Evolutionary conservation across 1,284 basidiomycete genomes (phyloP).

Genomic region (Papiliotrema terrestris): DNA sequence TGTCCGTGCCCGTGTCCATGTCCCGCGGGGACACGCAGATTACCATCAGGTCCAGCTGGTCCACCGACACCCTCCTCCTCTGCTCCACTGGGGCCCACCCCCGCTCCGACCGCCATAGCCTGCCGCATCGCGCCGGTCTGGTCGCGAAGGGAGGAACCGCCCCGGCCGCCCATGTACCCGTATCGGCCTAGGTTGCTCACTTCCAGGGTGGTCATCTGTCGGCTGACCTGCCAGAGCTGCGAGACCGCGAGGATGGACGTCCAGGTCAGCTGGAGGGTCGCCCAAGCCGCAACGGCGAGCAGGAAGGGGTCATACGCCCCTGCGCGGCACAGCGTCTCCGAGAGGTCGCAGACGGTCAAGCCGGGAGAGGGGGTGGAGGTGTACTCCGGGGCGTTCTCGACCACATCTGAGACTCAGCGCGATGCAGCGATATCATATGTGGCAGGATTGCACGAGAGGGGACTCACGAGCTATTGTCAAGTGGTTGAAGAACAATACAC

Average conservation of each 20-base stretch:
- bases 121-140: slow-evolving; percentile 47
- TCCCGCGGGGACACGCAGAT: neutral
- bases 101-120: slow-evolving; percentile 34
- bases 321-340: slow-evolving; percentile 64
- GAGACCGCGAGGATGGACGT: slow-evolving; percentile 78
- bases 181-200: slow-evolving; percentile 91
- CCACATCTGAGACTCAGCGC: slow-evolving; percentile 34
- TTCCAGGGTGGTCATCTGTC: slow-evolving; percentile 95
- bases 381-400: slow-evolving; percentile 48
- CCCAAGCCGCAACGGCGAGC: slow-evolving; percentile 74
- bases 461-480: slow-evolving; percentile 73
- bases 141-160: slow-evolving; percentile 54
- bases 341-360: slow-evolving; percentile 59
- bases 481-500: slow-evolving; percentile 75
- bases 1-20: slow-evolving; percentile 4
- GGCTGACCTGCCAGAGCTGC: slow-evolving; percentile 86
- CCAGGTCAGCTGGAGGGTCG: slow-evolving; percentile 89
- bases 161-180: slow-evolving; percentile 93
- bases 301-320: slow-evolving; percentile 72
- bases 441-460: neutral
- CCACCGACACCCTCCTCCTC: slow-evolving; percentile 23
- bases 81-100: slow-evolving; percentile 34
- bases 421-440: neutral
- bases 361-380: slow-evolving; percentile 52
- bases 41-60: slow-evolving; percentile 21